These are phyloP conservation scores for Ophiostoma triangulosporum DNA, from an alignment of 2,329 filamentous ascomycete species.

Conservation along the genomic window DNA sequence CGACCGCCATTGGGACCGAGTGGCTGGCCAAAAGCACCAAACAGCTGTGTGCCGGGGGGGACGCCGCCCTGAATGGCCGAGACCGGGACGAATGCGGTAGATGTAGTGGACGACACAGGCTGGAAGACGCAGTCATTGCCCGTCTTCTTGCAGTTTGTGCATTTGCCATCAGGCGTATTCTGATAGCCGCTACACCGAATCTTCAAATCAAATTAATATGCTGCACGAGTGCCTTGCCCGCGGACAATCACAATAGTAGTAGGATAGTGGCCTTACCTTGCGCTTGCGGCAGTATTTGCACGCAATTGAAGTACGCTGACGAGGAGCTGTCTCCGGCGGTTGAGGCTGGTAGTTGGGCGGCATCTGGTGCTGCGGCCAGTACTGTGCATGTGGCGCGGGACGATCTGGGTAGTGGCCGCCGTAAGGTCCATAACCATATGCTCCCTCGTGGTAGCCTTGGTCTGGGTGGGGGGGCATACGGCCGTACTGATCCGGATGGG, in stretches of 20 bases:
- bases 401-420: constrained; percentile 13
- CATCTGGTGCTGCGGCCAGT: constrained; percentile 12
- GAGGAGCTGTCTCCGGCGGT: constrained; percentile 36
- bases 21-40: constrained; percentile 44
- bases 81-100: constrained; percentile 45
- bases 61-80: constrained; percentile 45
- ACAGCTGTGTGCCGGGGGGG: constrained; percentile 41
- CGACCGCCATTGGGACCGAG: constrained; percentile 19
- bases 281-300: constrained; percentile 48
- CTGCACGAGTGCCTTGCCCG: neutral
- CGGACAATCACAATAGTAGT: neutral
- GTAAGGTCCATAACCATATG: constrained; percentile 13
- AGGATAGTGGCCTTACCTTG: constrained; percentile 32
- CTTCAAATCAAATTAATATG: constrained; percentile 20
- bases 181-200: constrained; percentile 49
- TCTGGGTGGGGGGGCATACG: constrained; percentile 14
- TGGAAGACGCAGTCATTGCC: constrained; percentile 50
- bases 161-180: constrained; percentile 44
- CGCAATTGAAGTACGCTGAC: constrained; percentile 46
- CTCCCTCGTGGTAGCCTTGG: constrained; percentile 11
- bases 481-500: constrained; percentile 12
- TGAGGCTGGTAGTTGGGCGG: constrained; percentile 21
- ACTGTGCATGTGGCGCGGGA: constrained; percentile 7
- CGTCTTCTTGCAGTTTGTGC: constrained; percentile 47
- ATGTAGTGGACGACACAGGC: constrained; percentile 38